Conservation (phyloP, 1,284 basidiomycete genomes). For the Waitea zeae region DNA sequence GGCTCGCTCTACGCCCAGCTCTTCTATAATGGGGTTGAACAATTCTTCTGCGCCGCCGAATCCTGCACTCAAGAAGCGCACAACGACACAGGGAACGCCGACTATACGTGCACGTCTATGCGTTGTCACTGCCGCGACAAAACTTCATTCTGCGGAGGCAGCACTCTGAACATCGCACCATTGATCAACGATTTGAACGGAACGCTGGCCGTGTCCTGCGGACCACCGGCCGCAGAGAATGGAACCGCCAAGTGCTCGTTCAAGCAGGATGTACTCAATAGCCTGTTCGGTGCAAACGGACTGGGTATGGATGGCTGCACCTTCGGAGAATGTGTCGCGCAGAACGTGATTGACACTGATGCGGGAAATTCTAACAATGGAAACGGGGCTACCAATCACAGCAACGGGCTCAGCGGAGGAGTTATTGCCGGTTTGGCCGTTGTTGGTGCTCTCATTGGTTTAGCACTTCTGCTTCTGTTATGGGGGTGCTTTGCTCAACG, state of each 20-base stretch:
- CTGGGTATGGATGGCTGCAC: constrained; percentile 52
- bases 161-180: constrained; percentile 22
- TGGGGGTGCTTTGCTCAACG: constrained; percentile 47
- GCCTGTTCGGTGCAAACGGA: constrained; percentile 56
- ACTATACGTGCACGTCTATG: constrained; percentile 58
- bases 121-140: constrained; percentile 54
- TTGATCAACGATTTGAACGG: constrained; percentile 45
- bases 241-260: constrained; percentile 52
- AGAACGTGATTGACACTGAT: constrained; percentile 50
- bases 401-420: constrained; percentile 39
- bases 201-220: constrained; percentile 51
- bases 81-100: constrained; percentile 19
- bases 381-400: constrained; percentile 12
- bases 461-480: constrained; percentile 36
- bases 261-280: constrained; percentile 47
- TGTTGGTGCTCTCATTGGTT: constrained; percentile 46
- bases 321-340: constrained; percentile 77
- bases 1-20: constrained; percentile 50
- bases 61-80: constrained; percentile 42
- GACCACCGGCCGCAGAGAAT: constrained; percentile 22
- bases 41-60: constrained; percentile 66
- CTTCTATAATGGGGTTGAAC: constrained; percentile 71
- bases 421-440: constrained; percentile 81
- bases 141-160: constrained; percentile 64
- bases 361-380: too few species aligned